Conservation (phyloP, 1,284 basidiomycete genomes). For the Waitea zeae region DNA sequence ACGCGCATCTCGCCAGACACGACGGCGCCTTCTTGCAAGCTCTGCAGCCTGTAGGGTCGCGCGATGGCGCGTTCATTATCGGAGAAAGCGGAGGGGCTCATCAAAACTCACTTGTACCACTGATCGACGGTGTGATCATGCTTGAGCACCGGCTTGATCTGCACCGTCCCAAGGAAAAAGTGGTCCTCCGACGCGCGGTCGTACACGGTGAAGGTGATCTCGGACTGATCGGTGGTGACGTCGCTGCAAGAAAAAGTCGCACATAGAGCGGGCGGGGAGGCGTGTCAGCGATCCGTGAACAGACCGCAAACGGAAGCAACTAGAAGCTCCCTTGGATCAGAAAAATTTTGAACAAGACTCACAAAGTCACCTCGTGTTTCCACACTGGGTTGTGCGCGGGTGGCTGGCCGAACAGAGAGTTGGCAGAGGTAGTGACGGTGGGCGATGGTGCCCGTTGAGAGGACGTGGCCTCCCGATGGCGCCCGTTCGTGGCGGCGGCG, state of each 20-base stretch:
- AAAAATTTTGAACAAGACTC: conserved; percentile 19
- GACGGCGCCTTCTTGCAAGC: conserved; percentile 67
- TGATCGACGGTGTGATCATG: conserved; percentile 94
- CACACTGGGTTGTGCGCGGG: conserved; percentile 86
- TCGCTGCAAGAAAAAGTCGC: conserved; percentile 53
- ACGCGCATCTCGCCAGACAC: conserved; percentile 91
- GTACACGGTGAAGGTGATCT: conserved; percentile 83
- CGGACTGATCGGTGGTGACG: conserved; percentile 82
- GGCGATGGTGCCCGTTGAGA: conserved; percentile 6
- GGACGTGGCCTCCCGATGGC: conserved; percentile 6
- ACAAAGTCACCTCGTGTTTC: conserved; percentile 99
- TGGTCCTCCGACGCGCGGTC: conserved; percentile 75
- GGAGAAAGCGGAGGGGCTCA: not conserved
- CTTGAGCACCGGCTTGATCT: conserved; percentile 79
- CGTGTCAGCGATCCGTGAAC: not conserved
- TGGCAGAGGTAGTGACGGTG: conserved; percentile 17
- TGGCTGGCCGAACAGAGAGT: conserved; percentile 42
- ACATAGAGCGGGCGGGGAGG: not conserved
- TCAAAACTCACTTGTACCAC: conserved; percentile 74
- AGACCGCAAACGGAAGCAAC: not conserved
- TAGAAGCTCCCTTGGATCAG: too few species aligned
- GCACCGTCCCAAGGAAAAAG: conserved; percentile 81
- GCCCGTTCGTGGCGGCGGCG: not conserved
- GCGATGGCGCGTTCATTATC: conserved; percentile 1
- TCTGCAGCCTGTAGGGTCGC: conserved; percentile 36